Base-by-base conservation (phyloP, 352 stramenopile species). In the Albugo laibachii region DNA sequence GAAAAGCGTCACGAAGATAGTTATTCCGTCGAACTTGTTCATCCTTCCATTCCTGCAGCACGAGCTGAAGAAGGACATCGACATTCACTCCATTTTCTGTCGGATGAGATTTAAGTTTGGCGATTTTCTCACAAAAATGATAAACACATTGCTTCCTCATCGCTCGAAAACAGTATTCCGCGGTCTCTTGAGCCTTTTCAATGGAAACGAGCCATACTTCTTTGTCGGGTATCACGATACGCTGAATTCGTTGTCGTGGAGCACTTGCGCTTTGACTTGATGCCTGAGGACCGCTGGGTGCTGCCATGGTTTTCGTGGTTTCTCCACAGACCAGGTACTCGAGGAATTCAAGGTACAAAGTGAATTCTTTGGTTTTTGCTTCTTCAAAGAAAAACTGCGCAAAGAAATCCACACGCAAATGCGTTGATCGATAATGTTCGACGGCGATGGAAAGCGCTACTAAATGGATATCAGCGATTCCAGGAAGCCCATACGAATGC, bases 381-480 rank as follows among this genome's bases (percentile, higher is more conserved):
- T 87, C 77, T 55, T 85, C 65, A 42, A 85, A 89, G 34, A 76
- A 77, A 47, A 80, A 89, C 1, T 64, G 59, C 11, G 72, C 63
- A 49, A 89, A 87, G 18, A 68, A 69, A 41, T 89, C 74, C 13
- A 87, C 72, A 1, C 77, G 74, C 5, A 83, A 40, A 42, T 84
- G 69, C 45, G 86, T 68, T 2, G 44, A 20, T 1, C 74, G 77
- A 39, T 83, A 87, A 4, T 46, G 53, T 36, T 89, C 77, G 0
- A 85, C 45, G 6, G 77, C 71, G 44, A 66, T 83, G 1, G 71
- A 77, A 35, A 85, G 80, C 0, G 71, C 74, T 13, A 87, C 53
- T 34, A 89, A 41, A 36, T 89, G 74, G 68, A 81, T 83, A 43
- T 86, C 77, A 3, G 76, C 76, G 44, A 88, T 88, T 2, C 55